Conservation (phyloP, 805 yeast genomes). For the Candida xyloterini region DNA sequence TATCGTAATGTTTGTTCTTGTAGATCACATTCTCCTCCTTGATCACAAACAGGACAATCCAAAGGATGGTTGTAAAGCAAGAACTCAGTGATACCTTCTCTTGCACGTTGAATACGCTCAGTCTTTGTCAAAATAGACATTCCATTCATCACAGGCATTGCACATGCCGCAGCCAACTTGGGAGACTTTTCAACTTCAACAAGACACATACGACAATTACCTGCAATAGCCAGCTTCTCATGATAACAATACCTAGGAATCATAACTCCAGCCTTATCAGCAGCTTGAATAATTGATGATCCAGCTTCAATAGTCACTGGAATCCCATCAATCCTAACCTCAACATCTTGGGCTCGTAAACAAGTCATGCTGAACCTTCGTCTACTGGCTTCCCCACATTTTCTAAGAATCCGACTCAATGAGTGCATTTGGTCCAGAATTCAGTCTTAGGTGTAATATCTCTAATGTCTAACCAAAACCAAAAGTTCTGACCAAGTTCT, state of each 20-base stretch:
- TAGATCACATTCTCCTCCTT: conserved; percentile 91
- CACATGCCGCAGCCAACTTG: conserved; percentile 86
- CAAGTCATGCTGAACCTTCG: conserved; percentile 16
- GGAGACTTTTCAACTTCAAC: conserved; percentile 90
- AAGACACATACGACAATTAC: conserved; percentile 90
- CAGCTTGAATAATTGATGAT: conserved; percentile 84
- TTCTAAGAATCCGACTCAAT: conserved; percentile 1
- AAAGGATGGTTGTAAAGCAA: conserved; percentile 84
- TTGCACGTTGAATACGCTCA: conserved; percentile 74
- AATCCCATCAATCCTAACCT: conserved; percentile 61
- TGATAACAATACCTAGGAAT: conserved; percentile 91
- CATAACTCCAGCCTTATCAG: conserved; percentile 84
- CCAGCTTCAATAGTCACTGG: conserved; percentile 81
- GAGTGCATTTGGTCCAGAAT: background rate
- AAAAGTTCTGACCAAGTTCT: background rate
- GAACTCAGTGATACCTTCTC: conserved; percentile 91
- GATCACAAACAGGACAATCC: conserved; percentile 92
- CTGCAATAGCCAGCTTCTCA: conserved; percentile 86
- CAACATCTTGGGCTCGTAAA: conserved; percentile 23
- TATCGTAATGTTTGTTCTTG: conserved; percentile 84
- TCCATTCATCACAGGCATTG: conserved; percentile 87
- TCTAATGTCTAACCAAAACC: background rate
- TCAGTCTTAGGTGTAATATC: background rate
- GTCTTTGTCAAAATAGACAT: conserved; percentile 82
- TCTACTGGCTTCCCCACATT: conserved; percentile 6